A percentile compares a stretch with the other conserved stretches of the same genome.
phyloP scores from a whole-genome alignment of 148 eudicot species.

The Nepenthes mirabilis region DNA sequence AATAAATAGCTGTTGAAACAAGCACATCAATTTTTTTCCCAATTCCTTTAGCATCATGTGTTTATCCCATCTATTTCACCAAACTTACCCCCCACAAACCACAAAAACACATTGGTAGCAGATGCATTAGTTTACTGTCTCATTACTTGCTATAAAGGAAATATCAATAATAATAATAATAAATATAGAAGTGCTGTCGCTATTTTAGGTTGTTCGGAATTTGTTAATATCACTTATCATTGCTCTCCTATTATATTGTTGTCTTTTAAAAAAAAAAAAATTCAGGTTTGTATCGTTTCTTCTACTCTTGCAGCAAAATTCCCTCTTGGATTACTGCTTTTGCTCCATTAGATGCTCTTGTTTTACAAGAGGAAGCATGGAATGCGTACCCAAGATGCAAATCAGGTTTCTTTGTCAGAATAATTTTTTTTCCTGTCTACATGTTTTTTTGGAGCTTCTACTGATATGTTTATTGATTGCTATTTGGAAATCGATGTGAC shows the following conservation, averaged over 20 bases:
- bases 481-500: constrained; percentile 3
- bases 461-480: constrained; percentile 6
- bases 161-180: too few species aligned
- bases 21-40: too few species aligned
- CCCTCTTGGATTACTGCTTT: constrained; percentile 55
- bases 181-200: too few species aligned
- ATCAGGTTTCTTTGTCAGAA: constrained; percentile 28
- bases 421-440: not conserved
- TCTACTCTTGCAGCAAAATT: constrained; percentile 39
- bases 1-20: too few species aligned
- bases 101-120: too few species aligned
- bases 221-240: not conserved
- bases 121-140: too few species aligned
- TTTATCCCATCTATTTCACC: too few species aligned
- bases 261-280: not conserved
- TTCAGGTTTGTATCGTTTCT: not conserved
- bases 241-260: not conserved
- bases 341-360: constrained; percentile 49
- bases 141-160: too few species aligned
- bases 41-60: too few species aligned
- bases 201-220: too few species aligned
- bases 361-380: constrained; percentile 68
- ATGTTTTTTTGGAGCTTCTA: constrained; percentile 9
- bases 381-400: constrained; percentile 64
- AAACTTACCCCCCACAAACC: too few species aligned